Evolutionary conservation across 768 basidiomycete species (phyloP), one percentile per base, ranked within the genome.

Genomic region (Lyophyllum atratum): DNA sequence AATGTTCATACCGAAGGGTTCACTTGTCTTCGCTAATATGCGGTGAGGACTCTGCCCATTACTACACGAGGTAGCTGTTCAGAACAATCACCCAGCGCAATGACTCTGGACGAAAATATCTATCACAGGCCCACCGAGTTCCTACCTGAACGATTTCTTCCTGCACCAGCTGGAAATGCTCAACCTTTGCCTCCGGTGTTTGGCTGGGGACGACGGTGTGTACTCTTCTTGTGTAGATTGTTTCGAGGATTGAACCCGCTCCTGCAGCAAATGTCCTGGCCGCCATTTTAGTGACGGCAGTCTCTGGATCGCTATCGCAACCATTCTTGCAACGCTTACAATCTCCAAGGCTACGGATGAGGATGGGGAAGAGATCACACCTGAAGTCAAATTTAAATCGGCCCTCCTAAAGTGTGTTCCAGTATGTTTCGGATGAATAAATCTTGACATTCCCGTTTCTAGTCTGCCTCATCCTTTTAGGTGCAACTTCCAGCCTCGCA

Each of bases 121-220:
- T 75, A 72, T 50, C 59, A 56, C 2, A 54, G 73, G 42, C 72
- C 74, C 0, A 42, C 56, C 11, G 49, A 50, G 15, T 76, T 76
- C 39, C 34, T 64, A 10, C 64, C 70, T 3, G 55, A 48, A 5
- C 66, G 74, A 6, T 74, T 68, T 62, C 49, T 74, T 6, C 62
- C 66, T 1, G 64, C 61, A 46, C 59, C 62, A 19, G 56, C 44
- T 7, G 66, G 65, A 1, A 47, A 43, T 19, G 63, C 57, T 11
- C 65, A 69, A 47, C 66, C 62, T 1, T 46, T 40, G n/a, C 57
- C 59, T 10, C 55, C 60, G 29, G 66, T 67, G 1, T 77, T 73
- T 54, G 76, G 74, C 2, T 77, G 70, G 51, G 75, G 76, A 10
- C 60, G 74, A 42, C 62, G 72, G 68, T 72, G 53, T 4, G 58